Conservation (phyloP, 176 grass and related monocot species). For the Cenchrus purpureus region DNA sequence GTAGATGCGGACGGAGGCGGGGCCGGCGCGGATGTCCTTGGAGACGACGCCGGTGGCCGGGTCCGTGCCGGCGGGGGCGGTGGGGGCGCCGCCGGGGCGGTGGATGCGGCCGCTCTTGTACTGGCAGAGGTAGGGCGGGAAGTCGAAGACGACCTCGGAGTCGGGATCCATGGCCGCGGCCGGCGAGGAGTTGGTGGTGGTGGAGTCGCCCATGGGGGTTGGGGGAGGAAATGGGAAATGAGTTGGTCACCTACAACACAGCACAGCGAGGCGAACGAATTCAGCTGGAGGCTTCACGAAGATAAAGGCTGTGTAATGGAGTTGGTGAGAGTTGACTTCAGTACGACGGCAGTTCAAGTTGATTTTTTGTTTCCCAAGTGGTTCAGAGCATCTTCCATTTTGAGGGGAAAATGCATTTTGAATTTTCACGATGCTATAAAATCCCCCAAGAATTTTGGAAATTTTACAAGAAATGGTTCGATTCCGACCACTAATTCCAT, state of each 20-base stretch:
- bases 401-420: too few species aligned
- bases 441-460: background rate
- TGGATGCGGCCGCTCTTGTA: conserved; percentile 77
- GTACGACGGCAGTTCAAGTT: background rate
- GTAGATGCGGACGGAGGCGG: conserved; percentile 58
- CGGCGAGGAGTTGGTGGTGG: conserved; percentile 19
- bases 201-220: background rate
- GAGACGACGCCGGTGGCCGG: conserved; percentile 54
- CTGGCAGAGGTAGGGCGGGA: conserved; percentile 66
- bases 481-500: background rate
- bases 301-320: background rate
- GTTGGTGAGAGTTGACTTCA: conserved; percentile 34
- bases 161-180: conserved; percentile 67
- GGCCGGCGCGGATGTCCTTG: conserved; percentile 54
- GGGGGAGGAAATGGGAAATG: background rate
- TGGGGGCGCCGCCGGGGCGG: conserved; percentile 38
- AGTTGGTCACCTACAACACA: conserved; percentile 38
- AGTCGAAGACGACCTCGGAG: conserved; percentile 71
- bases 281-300: conserved; percentile 5
- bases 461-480: background rate
- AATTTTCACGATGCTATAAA: background rate
- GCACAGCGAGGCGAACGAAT: background rate
- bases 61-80: conserved; percentile 47
- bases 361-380: background rate
- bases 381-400: background rate